These are phyloP conservation scores for Cladosporium sp. DNA, from an alignment of 2,329 filamentous ascomycete species.

Conservation along the genomic window DNA sequence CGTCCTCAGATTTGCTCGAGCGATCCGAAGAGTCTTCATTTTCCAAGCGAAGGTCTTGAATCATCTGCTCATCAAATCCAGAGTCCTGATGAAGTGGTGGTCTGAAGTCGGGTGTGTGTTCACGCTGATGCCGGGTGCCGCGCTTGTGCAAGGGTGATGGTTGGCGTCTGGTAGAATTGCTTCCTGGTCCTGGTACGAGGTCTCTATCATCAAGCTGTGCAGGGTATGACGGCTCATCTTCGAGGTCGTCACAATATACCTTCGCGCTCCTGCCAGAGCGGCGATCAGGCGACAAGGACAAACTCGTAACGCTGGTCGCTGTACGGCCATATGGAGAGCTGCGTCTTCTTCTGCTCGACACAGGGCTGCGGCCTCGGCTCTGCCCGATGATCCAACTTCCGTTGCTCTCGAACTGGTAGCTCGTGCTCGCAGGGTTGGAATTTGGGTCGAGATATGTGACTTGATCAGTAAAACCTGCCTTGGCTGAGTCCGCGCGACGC, in stretches of 20 bases:
- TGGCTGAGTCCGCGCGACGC: slow-evolving; percentile 13
- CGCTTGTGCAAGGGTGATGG: not conserved
- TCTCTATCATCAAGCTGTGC: not conserved
- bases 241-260: slow-evolving; percentile 7
- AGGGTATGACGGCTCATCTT: not conserved
- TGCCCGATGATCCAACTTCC: slow-evolving; percentile 41
- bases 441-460: slow-evolving; percentile 32
- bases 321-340: slow-evolving; percentile 33
- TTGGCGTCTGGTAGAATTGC: not conserved
- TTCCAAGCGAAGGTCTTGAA: slow-evolving; percentile 14
- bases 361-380: slow-evolving; percentile 32
- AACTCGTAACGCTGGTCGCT: slow-evolving; percentile 20
- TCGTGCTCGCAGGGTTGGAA: slow-evolving; percentile 38
- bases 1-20: not conserved
- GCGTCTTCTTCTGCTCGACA: slow-evolving; percentile 28
- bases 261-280: slow-evolving; percentile 8
- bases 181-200: not conserved
- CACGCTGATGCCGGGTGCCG: not conserved
- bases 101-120: slow-evolving; percentile 5
- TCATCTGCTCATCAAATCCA: slow-evolving; percentile 33
- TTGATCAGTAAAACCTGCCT: slow-evolving; percentile 20
- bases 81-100: slow-evolving; percentile 33
- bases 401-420: slow-evolving; percentile 40
- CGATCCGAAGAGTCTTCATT: not conserved
- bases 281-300: slow-evolving; percentile 11